phyloP scores from a whole-genome alignment of 2,329 filamentous ascomycete species.

The Penicillium hordei region DNA sequence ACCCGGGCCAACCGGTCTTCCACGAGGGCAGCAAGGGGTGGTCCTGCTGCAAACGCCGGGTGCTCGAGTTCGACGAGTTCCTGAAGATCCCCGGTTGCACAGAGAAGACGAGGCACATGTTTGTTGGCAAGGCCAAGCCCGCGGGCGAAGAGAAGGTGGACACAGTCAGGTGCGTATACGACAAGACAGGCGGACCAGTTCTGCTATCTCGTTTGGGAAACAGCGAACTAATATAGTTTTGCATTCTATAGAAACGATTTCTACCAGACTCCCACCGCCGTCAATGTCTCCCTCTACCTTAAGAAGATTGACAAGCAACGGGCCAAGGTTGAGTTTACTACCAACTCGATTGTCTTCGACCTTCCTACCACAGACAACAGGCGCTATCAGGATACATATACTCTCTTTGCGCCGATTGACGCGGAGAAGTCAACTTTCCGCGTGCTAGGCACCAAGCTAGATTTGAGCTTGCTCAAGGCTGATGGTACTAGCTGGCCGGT shows the following conservation, averaged over 20 bases:
- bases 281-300: conserved; percentile 89
- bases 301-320: conserved; percentile 91
- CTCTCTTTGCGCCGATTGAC: conserved; percentile 76
- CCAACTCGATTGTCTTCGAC: conserved; percentile 68
- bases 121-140: conserved; percentile 71
- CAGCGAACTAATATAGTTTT: conserved; percentile 1
- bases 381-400: conserved; percentile 71
- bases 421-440: conserved; percentile 72
- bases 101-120: conserved; percentile 78
- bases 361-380: conserved; percentile 84
- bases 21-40: conserved; percentile 98
- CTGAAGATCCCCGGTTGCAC: conserved; percentile 92
- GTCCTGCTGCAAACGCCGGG: conserved; percentile 91
- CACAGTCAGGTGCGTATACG: conserved; percentile 64
- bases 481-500: conserved; percentile 83
- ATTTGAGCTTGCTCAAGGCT: conserved; percentile 71
- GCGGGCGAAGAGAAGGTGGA: conserved; percentile 72
- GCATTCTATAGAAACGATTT: conserved; percentile 68
- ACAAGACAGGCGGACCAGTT: not conserved
- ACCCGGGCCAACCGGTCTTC: conserved; percentile 89
- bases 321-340: conserved; percentile 69
- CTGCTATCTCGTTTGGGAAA: not conserved
- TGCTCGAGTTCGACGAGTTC: conserved; percentile 97
- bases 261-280: conserved; percentile 82
- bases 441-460: conserved; percentile 85